These are phyloP conservation scores for Xerocomus minutiporus DNA, from an alignment of 1,284 basidiomycete species.

Conservation along the genomic window DNA sequence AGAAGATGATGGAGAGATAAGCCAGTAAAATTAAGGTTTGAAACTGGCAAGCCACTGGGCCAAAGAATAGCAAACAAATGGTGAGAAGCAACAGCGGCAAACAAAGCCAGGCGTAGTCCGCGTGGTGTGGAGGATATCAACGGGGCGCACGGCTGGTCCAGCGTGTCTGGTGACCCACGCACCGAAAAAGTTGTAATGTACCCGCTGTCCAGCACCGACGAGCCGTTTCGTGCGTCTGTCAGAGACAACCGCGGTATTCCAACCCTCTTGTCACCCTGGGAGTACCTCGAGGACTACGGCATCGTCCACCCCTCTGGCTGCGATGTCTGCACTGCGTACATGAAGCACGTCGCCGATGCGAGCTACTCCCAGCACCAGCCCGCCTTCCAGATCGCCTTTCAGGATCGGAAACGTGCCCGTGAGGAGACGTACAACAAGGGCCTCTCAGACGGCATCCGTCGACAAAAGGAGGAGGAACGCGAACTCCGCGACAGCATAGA, in stretches of 20 bases:
- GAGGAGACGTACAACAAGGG: conserved; percentile 34
- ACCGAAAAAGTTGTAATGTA: conserved; percentile 22
- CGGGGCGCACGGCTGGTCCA: background rate
- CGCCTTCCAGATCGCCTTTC: conserved; percentile 39
- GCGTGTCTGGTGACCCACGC: conserved; percentile 3
- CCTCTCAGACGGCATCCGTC: conserved; percentile 28
- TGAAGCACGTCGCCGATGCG: conserved; percentile 40
- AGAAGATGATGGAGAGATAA: background rate
- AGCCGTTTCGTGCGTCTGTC: conserved; percentile 26
- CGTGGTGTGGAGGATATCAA: conserved; percentile 31
- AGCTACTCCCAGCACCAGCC: conserved; percentile 34
- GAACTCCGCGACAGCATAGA: conserved; percentile 33
- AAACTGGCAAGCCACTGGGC: conserved; percentile 19
- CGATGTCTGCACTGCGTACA: conserved; percentile 37
- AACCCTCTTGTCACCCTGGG: conserved; percentile 36
- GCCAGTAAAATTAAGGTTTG: conserved; percentile 21
- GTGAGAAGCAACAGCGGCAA: conserved; percentile 23
- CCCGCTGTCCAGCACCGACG: conserved; percentile 31
- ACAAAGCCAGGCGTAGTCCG: conserved; percentile 28
- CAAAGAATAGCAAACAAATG: conserved; percentile 2
- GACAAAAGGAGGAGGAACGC: conserved; percentile 34
- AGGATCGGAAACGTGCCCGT: conserved; percentile 34
- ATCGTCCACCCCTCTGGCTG: conserved; percentile 42
- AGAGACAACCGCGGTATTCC: conserved; percentile 32
- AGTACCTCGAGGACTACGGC: conserved; percentile 39